A percentile compares a stretch with the other conserved stretches of the same genome.
Evolutionary conservation across 345 rosid genomes (phyloP).

Genomic region (Rhodamnia argentea): DNA sequence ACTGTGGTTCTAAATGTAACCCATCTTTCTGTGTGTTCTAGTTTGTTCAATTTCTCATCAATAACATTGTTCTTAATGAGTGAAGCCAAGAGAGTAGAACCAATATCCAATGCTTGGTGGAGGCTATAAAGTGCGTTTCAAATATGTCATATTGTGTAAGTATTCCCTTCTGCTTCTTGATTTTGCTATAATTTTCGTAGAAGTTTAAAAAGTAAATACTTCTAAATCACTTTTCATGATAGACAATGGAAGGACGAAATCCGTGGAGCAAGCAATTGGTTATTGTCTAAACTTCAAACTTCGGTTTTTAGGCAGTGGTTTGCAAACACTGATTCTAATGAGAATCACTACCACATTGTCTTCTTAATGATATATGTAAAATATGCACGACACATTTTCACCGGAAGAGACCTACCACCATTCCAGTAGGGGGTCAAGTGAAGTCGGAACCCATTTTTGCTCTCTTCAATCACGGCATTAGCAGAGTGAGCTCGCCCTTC

Average conservation of each 20-base stretch:
- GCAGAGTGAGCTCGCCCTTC: too few relatives aligned
- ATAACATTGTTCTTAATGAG: neutral
- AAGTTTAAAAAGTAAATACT: neutral
- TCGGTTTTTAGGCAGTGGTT: neutral
- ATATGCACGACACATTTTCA: too few relatives aligned
- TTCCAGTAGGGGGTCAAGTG: too few relatives aligned
- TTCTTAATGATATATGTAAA: too few relatives aligned
- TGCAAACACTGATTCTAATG: too few relatives aligned
- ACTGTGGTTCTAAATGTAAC: neutral
- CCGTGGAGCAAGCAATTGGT: neutral
- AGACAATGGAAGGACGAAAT: neutral
- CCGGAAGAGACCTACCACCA: neutral
- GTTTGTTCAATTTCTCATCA: neutral
- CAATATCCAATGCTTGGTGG: neutral
- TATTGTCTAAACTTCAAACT: neutral
- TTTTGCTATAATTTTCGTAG: neutral
- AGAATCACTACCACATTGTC: too few relatives aligned
- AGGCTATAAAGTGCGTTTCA: neutral
- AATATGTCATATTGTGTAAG: neutral
- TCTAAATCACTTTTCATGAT: neutral
- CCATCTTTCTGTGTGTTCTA: neutral
- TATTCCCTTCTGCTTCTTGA: neutral
- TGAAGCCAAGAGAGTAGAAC: neutral
- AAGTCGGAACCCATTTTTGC: too few relatives aligned
- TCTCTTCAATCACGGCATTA: too few relatives aligned